Conservation (phyloP, 495 filamentous ascomycete genomes). For the Thermochaetoides thermophila region DNA sequence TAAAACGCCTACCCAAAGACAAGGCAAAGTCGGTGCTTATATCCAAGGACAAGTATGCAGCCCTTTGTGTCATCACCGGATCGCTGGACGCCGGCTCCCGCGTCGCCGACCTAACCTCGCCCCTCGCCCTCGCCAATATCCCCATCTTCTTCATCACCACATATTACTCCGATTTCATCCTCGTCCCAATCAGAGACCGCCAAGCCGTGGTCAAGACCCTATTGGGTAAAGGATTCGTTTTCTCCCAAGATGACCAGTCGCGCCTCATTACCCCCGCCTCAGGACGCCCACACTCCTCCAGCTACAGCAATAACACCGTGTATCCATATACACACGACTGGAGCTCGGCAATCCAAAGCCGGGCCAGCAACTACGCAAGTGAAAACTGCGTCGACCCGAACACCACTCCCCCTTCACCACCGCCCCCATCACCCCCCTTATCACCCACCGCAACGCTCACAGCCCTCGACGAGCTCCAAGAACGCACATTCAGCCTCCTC, state of each 20-base stretch:
- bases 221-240: slow-evolving; percentile 67
- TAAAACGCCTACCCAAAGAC: slow-evolving; percentile 34
- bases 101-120: slow-evolving; percentile 81
- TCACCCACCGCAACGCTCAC: slow-evolving; percentile 46
- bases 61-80: slow-evolving; percentile 74
- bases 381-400: slow-evolving; percentile 58
- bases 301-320: slow-evolving; percentile 26
- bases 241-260: slow-evolving; percentile 49
- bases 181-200: slow-evolving; percentile 66
- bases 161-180: slow-evolving; percentile 93
- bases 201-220: slow-evolving; percentile 60
- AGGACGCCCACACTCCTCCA: too few species aligned
- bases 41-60: slow-evolving; percentile 69
- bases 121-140: slow-evolving; percentile 80
- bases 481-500: slow-evolving; percentile 63
- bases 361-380: slow-evolving; percentile 65
- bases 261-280: slow-evolving; percentile 53
- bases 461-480: slow-evolving; percentile 53
- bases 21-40: slow-evolving; percentile 46
- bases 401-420: too few species aligned
- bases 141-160: slow-evolving; percentile 98
- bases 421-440: too few species aligned
- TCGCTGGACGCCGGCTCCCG: slow-evolving; percentile 88
- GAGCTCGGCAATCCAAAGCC: slow-evolving; percentile 60
- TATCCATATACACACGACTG: slow-evolving; percentile 51